Evolutionary conservation across 495 filamentous ascomycete genomes (phyloP).

Genomic region (Pseudoneurospora amorphoporcata): DNA sequence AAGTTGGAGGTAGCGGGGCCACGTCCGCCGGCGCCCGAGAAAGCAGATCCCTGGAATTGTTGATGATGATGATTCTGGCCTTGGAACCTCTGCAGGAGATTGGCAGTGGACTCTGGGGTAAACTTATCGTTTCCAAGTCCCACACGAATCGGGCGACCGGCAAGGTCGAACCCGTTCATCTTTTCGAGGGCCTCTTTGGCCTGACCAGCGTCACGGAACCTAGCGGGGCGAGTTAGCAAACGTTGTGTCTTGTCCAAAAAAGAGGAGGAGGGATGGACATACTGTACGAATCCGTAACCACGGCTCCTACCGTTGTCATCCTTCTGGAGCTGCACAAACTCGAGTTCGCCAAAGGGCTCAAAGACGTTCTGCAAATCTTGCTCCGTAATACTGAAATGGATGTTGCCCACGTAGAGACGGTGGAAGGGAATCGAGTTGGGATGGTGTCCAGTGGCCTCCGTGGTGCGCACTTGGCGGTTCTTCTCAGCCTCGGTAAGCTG

Average conservation of each 20-base stretch:
- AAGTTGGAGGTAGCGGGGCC: slow-evolving; percentile 83
- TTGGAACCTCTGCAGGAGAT: slow-evolving; percentile 80
- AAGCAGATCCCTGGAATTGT: slow-evolving; percentile 86
- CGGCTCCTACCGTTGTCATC: slow-evolving; percentile 84
- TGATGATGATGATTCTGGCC: slow-evolving; percentile 62
- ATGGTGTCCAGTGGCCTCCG: slow-evolving; percentile 55
- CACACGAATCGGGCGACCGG: slow-evolving; percentile 93
- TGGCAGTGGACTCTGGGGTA: slow-evolving; percentile 91
- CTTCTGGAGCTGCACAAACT: slow-evolving; percentile 95
- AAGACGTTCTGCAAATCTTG: slow-evolving; percentile 93
- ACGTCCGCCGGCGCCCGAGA: slow-evolving; percentile 84
- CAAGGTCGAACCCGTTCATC: slow-evolving; percentile 99
- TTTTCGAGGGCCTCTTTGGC: slow-evolving; percentile 92
- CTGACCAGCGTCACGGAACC: slow-evolving; percentile 84
- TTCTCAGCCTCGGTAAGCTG: slow-evolving; percentile 99
- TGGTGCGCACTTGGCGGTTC: slow-evolving; percentile 88
- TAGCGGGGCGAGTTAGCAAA: slow-evolving; percentile 33
- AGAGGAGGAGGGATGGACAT: no score
- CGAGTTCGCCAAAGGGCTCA: slow-evolving; percentile 94
- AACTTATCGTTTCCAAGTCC: slow-evolving; percentile 99
- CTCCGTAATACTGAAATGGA: slow-evolving; percentile 99
- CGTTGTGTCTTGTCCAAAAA: not conserved
- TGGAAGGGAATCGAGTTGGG: slow-evolving; percentile 83
- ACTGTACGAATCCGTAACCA: slow-evolving; percentile 99
- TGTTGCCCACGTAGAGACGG: slow-evolving; percentile 97